Evolutionary conservation across 163 green algal genomes (phyloP), one percentile per base, ranked within the genome.

Genomic region (Chlamydomonas reinhardtii): DNA sequence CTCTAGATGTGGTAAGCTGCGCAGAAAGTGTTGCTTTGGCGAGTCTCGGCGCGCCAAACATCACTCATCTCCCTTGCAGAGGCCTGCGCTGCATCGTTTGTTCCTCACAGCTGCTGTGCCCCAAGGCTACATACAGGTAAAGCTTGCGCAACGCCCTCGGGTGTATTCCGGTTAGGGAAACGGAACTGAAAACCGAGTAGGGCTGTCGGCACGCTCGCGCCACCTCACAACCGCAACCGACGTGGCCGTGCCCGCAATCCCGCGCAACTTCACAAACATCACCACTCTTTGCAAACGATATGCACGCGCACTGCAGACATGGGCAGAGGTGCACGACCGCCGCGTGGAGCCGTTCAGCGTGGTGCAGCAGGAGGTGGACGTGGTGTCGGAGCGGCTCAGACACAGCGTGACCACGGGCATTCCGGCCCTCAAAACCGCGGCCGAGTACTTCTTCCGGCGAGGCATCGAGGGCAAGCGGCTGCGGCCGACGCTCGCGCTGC

Each of bases 401-500:
- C 90, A 91, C 37, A 95, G 91, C 88, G 92, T 98, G 1, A 56
- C 78, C 22, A 95, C 89, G 15, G 95, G 96, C 43, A 96, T 98
- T 11, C 97, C 97, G 15, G 92, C 90, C 2, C 92, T 99, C 32
- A 92, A 92, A 35, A 85, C 84, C 0, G 97, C 97, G 32, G 96
- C 96, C 22, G 95, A 98, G 69, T 99, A 99, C 92, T 99, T 99
- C 69, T 99, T 99, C 78, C 89, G 93, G 75, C 82, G 91, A 2
- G 96, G 97, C 32, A 92, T 96, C 0, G 95, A 98, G 82, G 97
- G 97, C 76, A 99, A 99, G 91, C 94, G 97, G 4, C 89, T 99
- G 72, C 91, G 97, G 6, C 97, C 97, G 19, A 98, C 97, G 6
- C 95, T 99, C 77, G 92, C 97, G 52, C 92, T 99, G 69, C 91